Evolutionary conservation across 2,329 filamentous ascomycete genomes (phyloP), one percentile per base, ranked within the genome.

Genomic region (Talaromyces verruculosus): DNA sequence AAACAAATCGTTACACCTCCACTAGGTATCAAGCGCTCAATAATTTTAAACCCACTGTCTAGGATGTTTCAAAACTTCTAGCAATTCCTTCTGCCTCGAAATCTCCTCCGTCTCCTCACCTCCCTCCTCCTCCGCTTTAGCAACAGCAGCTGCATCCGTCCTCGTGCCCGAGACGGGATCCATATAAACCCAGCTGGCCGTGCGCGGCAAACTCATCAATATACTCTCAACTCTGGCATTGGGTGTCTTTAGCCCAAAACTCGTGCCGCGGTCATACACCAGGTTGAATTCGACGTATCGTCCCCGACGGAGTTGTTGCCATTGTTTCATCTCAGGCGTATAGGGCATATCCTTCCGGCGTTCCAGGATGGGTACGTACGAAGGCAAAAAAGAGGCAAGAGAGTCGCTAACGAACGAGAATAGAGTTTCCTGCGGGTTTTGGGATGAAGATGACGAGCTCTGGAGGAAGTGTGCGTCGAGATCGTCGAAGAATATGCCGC

Each of bases 401-500:
- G 91, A 92, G 74, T 93, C 91, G 75, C 93, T 91, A 64, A 93
- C 87, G 72, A 97, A 98, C 17, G 91, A 88, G 76, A 99, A 98
- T 0, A 93, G 86, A 70, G 93, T 91, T 76, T 98, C 93, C 71
- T 91, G 89, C 73, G 95, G 91, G 68, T 93, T 92, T 72, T 94
- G 91, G 1, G 87, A 86, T 1, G 80, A 80, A 28, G 74, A 72
- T 1, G 76, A 70, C 5, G 77, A 77, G 37, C 72, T 74, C 62
- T 77, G 69, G 33, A 80, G 72, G 73, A 80, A 80, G 63, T 70
- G 73, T 49, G 79, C 91, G 77, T 99, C 95, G 15, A 99, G 84
- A 77, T 99, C 95, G 79, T 99, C 95, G 75, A 99, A 99, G 86
- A 99, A 99, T 79, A 99, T 98, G 63, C 95, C 95, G 63, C 95